Conservation (phyloP, 1,284 basidiomycete species). For the Rhizopogon parksii region DNA sequence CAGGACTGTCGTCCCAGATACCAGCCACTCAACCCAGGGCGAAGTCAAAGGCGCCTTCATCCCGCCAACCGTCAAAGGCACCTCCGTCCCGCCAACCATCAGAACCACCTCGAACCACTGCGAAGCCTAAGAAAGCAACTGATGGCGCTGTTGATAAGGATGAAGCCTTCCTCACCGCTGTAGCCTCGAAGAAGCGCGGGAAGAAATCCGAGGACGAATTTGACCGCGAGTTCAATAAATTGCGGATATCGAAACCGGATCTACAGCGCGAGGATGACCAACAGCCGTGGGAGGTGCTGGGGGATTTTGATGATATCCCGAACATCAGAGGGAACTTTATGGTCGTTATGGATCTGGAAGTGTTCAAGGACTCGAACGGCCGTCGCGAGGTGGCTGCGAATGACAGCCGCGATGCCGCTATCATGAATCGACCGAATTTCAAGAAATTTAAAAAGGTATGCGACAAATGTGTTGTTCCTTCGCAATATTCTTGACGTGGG, state of each 20-base stretch:
- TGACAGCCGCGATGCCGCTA: constrained; percentile 29
- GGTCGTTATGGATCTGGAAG: constrained; percentile 69
- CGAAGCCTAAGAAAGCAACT: constrained; percentile 10
- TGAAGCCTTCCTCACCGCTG: constrained; percentile 60
- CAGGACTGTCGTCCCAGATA: neutral
- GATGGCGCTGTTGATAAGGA: constrained; percentile 44
- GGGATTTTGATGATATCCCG: constrained; percentile 66
- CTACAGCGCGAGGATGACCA: constrained; percentile 35
- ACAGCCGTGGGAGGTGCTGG: constrained; percentile 58
- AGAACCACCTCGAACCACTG: neutral
- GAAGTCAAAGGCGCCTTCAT: neutral
- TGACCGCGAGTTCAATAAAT: constrained; percentile 79
- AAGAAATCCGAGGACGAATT: constrained; percentile 68
- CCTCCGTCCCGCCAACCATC: neutral
- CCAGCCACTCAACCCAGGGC: neutral
- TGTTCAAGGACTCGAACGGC: constrained; percentile 26
- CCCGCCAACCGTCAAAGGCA: constrained; percentile 1
- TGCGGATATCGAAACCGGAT: constrained; percentile 70
- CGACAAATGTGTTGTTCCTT: constrained; percentile 1
- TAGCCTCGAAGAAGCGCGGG: constrained; percentile 67
- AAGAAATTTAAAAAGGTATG: constrained; percentile 83
- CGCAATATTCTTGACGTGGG: neutral
- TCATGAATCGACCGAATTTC: constrained; percentile 65
- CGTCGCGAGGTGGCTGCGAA: constrained; percentile 2
- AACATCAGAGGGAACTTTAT: constrained; percentile 79